Percentiles rank a stretch among this genome's conserved stretches.
These are phyloP conservation scores for Wickerhamiella musiphila DNA, from an alignment of 805 yeast species.

Conservation along the genomic window DNA sequence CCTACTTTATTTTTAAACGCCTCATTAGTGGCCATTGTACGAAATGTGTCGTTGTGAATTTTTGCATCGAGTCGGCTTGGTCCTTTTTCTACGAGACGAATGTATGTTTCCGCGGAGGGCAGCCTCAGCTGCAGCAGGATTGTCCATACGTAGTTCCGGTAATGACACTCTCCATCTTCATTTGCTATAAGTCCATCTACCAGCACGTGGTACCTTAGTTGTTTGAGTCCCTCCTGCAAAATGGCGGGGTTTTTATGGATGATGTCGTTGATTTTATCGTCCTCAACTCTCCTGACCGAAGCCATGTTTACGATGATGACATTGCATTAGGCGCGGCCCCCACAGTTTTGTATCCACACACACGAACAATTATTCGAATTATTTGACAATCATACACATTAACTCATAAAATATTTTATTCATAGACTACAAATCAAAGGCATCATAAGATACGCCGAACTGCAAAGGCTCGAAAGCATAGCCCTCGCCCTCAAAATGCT, in stretches of 20 bases:
- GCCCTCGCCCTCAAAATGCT: conserved; percentile 96
- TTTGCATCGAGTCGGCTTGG: conserved; percentile 45
- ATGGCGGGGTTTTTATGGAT: conserved; percentile 24
- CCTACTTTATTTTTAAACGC: conserved; percentile 45
- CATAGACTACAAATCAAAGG: not conserved
- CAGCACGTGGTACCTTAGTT: conserved; percentile 33
- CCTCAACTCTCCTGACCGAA: too few species aligned
- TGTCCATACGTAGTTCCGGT: conserved; percentile 67
- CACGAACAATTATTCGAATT: too few species aligned
- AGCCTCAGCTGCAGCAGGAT: conserved; percentile 50
- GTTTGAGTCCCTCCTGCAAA: conserved; percentile 32
- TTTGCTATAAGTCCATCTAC: conserved; percentile 27
- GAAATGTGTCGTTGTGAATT: conserved; percentile 68
- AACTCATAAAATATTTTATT: too few species aligned
- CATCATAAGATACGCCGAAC: conserved; percentile 22
- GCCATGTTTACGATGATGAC: too few species aligned
- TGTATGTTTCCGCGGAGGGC: conserved; percentile 36
- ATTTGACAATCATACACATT: too few species aligned
- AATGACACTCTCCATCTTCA: conserved; percentile 32
- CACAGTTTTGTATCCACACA: too few species aligned
- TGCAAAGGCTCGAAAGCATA: conserved; percentile 72
- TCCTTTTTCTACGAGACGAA: conserved; percentile 35
- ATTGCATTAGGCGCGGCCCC: too few species aligned
- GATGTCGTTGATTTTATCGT: conserved; percentile 35
- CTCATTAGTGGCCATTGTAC: conserved; percentile 65